phyloP scores from a whole-genome alignment of 345 rosid genomes.

The Tarenaya hassleriana region DNA sequence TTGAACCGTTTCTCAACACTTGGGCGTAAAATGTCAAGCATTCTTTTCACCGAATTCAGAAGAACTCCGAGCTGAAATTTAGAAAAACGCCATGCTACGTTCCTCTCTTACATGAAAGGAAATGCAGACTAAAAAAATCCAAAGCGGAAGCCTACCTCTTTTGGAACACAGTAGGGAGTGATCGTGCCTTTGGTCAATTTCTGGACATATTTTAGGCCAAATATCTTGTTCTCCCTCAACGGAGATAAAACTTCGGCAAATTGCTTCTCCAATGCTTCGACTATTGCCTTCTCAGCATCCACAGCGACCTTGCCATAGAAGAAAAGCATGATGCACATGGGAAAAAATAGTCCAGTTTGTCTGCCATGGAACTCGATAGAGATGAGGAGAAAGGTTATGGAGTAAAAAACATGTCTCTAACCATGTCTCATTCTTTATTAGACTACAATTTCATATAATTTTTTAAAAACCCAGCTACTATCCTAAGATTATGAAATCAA shows the following conservation, averaged over 20 bases:
- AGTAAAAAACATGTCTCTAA: no score
- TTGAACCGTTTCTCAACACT: conserved; percentile 68
- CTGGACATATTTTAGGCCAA: conserved; percentile 79
- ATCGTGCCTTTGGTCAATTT: conserved; percentile 73
- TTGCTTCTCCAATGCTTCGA: conserved; percentile 81
- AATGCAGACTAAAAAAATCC: conserved; percentile 2
- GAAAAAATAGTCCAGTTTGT: no score
- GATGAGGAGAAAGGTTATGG: no score
- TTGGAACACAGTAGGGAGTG: conserved; percentile 56
- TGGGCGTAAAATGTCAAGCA: conserved; percentile 65
- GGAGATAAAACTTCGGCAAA: conserved; percentile 80
- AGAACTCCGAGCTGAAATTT: conserved; percentile 69
- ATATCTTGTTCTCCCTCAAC: conserved; percentile 72
- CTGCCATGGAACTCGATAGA: no score
- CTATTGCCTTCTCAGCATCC: conserved; percentile 74
- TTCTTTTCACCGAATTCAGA: conserved; percentile 87
- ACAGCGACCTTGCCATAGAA: conserved; percentile 59
- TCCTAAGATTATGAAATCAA: not conserved
- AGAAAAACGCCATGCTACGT: not conserved
- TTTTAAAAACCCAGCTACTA: not conserved
- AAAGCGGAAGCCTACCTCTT: conserved; percentile 51
- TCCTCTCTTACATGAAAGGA: conserved; percentile 8
- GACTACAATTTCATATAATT: no score
- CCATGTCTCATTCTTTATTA: no score
- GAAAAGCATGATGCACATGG: no score